These are phyloP conservation scores for Diaporthe batatas DNA, from an alignment of 2,329 filamentous ascomycete genomes.

Conservation along the genomic window DNA sequence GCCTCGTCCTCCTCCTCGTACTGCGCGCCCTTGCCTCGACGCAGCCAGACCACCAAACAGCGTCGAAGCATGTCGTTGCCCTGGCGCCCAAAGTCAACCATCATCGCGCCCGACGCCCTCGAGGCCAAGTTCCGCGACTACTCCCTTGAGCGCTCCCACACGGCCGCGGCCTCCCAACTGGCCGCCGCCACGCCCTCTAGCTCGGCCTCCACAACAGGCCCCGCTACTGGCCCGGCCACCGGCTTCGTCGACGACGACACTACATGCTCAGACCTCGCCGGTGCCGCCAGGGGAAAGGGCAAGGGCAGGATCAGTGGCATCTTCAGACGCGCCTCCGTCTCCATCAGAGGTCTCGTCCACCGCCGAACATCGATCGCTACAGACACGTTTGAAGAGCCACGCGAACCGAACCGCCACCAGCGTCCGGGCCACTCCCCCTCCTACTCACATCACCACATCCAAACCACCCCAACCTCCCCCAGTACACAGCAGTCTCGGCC, in stretches of 20 bases:
- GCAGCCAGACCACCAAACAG: constrained; percentile 34
- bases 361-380: constrained; percentile 59
- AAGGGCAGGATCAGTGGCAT: constrained; percentile 60
- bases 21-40: constrained; percentile 35
- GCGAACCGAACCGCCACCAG: constrained; percentile 45
- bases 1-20: constrained; percentile 53
- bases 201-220: constrained; percentile 31
- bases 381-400: constrained; percentile 34
- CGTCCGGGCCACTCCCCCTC: constrained; percentile 39
- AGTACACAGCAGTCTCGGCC: constrained; percentile 36
- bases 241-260: constrained; percentile 29
- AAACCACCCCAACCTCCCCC: constrained; percentile 44
- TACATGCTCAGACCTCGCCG: neutral
- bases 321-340: constrained; percentile 68
- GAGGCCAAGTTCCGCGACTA: constrained; percentile 45
- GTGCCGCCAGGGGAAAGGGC: constrained; percentile 44
- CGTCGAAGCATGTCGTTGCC: constrained; percentile 62
- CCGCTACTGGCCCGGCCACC: constrained; percentile 10
- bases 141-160: constrained; percentile 48
- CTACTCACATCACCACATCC: constrained; percentile 36
- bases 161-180: constrained; percentile 39
- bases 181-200: constrained; percentile 25
- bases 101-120: constrained; percentile 52
- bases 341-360: constrained; percentile 65
- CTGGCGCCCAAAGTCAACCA: constrained; percentile 62